These are phyloP conservation scores for Ogataea nonfermentans DNA, from an alignment of 805 yeast genomes.

Conservation along the genomic window DNA sequence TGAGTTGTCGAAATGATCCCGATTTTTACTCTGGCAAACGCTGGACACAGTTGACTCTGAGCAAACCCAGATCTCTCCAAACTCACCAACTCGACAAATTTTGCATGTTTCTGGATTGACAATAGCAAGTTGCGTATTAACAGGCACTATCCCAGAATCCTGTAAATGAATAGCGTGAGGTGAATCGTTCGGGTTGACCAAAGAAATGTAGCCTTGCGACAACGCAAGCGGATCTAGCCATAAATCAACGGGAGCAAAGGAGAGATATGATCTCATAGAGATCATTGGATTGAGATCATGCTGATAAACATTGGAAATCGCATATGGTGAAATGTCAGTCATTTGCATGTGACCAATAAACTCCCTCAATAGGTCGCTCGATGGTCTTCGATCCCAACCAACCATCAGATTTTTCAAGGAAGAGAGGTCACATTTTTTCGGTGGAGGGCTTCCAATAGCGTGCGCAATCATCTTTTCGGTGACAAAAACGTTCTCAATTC, in stretches of 20 bases:
- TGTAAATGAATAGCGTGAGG: constrained; percentile 75
- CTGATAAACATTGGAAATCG: constrained; percentile 74
- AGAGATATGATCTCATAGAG: constrained; percentile 80
- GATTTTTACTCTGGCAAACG: constrained; percentile 34
- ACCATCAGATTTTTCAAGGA: constrained; percentile 81
- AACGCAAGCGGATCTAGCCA: constrained; percentile 85
- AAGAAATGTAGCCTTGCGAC: constrained; percentile 82
- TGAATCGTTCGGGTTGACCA: constrained; percentile 70
- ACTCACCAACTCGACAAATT: constrained; percentile 84
- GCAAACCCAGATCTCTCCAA: constrained; percentile 96
- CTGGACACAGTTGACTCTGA: constrained; percentile 77
- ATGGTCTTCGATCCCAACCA: constrained; percentile 73
- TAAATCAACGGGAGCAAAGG: constrained; percentile 82
- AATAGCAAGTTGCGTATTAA: constrained; percentile 88
- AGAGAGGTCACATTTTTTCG: constrained; percentile 59
- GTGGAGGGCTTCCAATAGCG: constrained; percentile 49
- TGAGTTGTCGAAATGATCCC: constrained; percentile 43
- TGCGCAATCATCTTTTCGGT: constrained; percentile 81
- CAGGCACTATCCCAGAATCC: constrained; percentile 95
- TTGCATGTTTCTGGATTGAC: constrained; percentile 89
- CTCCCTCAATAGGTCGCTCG: constrained; percentile 52
- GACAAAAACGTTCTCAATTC: constrained; percentile 81
- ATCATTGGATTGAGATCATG: constrained; percentile 81
- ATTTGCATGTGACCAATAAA: constrained; percentile 62
- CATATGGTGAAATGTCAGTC: constrained; percentile 61